Evolutionary conservation across 1,284 basidiomycete species (phyloP), one percentile per base, ranked within the genome.

Genomic region (Trichosporon sp.): DNA sequence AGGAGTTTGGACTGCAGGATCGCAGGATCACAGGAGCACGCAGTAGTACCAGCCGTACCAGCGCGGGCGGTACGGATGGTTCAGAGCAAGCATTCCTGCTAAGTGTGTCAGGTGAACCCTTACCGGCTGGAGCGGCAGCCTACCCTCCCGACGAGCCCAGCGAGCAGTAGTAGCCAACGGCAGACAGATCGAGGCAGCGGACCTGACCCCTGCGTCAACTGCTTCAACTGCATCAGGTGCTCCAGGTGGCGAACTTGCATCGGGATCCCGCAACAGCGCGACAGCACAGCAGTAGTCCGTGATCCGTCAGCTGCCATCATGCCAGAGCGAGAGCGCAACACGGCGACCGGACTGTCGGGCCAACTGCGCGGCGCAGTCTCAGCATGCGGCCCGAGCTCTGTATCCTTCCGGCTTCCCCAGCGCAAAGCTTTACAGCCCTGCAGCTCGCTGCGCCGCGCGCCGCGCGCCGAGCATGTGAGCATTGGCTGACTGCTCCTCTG

Each of bases 91-190:
- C 27, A n/a, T 29, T 54, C 49, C 25, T 54, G 49, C 49, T 54
- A 54, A 29, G 49, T 54, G 49, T 54, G 49, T 54, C 49, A 54
- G 49, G 49, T 54, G 49, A 16, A 31, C 27, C 49, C 49, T 31
- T 54, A 31, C 27, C 49, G 27, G 27, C 19, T 46, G 44, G 9
- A 13, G 7, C 11, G 13, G 49, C 23, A 21, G 40, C 19, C 23
- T 21, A 44, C 19, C 40, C 40, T 21, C 40, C 40, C 40, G 40
- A 44, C 40, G 19, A 44, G 14, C 40, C 5, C 14, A n/a, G n/a
- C 32, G 6, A 32, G 11, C 32, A 11, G 32, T 5, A 5, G 32
- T n/a, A n/a, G n/a, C 32, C 32, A 32, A 32, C 32, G 32, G 32
- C 6, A 5, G 32, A 32, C 32, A 11, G 32, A n/a, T n/a, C n/a